A percentile compares a stretch with the other conserved stretches of the same genome.
phyloP scores from a whole-genome alignment of 495 filamentous ascomycete genomes.

The Penicillium samsonianum region DNA sequence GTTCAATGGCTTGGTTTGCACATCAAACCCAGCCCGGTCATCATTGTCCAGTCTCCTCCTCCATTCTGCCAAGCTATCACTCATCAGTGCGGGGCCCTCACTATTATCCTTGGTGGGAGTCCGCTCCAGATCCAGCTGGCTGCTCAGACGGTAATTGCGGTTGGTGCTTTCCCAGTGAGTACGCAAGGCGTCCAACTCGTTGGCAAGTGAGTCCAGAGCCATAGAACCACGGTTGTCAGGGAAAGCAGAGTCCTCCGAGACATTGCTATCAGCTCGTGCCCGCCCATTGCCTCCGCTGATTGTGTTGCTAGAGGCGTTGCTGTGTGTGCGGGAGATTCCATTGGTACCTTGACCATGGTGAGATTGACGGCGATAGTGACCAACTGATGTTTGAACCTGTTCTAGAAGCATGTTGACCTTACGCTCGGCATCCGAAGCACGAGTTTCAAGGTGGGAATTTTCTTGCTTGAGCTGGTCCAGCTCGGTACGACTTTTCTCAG shows the following conservation, averaged over 20 bases:
- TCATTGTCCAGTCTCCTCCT: conserved; percentile 69
- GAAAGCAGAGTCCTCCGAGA: conserved; percentile 63
- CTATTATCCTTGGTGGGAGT: conserved; percentile 55
- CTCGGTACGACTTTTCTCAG: conserved; percentile 62
- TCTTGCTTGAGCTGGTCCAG: conserved; percentile 80
- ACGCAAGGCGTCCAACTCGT: conserved; percentile 84
- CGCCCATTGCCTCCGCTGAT: conserved; percentile 28
- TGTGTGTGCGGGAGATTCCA: conserved; percentile 46
- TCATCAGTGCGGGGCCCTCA: conserved; percentile 53
- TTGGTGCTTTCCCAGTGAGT: conserved; percentile 94
- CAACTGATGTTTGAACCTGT: conserved; percentile 89
- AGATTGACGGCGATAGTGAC: conserved; percentile 87
- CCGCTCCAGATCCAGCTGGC: conserved; percentile 79
- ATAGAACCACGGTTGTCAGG: conserved; percentile 71
- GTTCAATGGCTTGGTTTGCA: conserved; percentile 32
- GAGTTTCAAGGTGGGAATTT: conserved; percentile 73
- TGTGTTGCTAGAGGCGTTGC: conserved; percentile 48
- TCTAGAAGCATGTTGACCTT: conserved; percentile 91
- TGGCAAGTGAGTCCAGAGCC: conserved; percentile 87
- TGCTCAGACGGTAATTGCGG: conserved; percentile 87
- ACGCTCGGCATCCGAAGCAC: conserved; percentile 86
- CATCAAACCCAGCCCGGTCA: conserved; percentile 41
- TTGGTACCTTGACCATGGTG: conserved; percentile 49
- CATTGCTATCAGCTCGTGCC: conserved; percentile 43
- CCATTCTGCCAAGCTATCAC: conserved; percentile 73